Conservation (phyloP, 2,329 filamentous ascomycete species). For the Elsinoe fawcettii region DNA sequence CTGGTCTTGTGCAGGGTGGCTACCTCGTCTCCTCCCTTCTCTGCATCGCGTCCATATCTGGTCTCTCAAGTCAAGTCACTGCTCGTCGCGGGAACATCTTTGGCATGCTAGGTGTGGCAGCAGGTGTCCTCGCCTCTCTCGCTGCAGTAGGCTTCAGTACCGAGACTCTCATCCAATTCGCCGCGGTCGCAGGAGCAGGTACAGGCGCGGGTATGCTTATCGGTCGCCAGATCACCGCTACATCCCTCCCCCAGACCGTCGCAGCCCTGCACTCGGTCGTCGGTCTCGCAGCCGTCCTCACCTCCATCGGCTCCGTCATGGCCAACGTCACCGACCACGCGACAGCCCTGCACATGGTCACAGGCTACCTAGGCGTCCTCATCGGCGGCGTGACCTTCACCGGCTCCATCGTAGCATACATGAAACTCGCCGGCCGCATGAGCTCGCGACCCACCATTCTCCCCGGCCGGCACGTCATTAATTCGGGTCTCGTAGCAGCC, state of each 20-base stretch:
- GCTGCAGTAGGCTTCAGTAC: conserved; percentile 72
- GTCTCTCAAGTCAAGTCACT: conserved; percentile 72
- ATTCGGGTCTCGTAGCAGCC: conserved; percentile 62
- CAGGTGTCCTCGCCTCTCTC: conserved; percentile 75
- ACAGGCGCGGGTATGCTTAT: conserved; percentile 64
- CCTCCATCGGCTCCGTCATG: conserved; percentile 81
- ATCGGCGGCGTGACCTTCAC: conserved; percentile 83
- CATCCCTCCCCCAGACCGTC: conserved; percentile 80
- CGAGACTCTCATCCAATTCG: conserved; percentile 72
- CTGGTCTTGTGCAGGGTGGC: conserved; percentile 76
- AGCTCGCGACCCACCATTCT: conserved; percentile 66
- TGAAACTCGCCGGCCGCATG: conserved; percentile 79
- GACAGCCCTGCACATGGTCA: conserved; percentile 73
- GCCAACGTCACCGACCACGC: conserved; percentile 57
- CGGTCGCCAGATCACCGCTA: conserved; percentile 79
- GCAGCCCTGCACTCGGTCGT: conserved; percentile 86
- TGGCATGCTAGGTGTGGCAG: conserved; percentile 75
- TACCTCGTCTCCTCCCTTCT: conserved; percentile 78
- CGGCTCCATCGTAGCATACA: conserved; percentile 78
- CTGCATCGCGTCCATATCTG: conserved; percentile 76
- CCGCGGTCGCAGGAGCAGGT: conserved; percentile 64
- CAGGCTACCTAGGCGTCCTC: conserved; percentile 75
- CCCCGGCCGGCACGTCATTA: conserved; percentile 67
- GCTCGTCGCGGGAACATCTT: conserved; percentile 79
- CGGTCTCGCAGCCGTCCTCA: conserved; percentile 78